Conservation (phyloP, 2,329 filamentous ascomycete species). For the Penicillium sp. region DNA sequence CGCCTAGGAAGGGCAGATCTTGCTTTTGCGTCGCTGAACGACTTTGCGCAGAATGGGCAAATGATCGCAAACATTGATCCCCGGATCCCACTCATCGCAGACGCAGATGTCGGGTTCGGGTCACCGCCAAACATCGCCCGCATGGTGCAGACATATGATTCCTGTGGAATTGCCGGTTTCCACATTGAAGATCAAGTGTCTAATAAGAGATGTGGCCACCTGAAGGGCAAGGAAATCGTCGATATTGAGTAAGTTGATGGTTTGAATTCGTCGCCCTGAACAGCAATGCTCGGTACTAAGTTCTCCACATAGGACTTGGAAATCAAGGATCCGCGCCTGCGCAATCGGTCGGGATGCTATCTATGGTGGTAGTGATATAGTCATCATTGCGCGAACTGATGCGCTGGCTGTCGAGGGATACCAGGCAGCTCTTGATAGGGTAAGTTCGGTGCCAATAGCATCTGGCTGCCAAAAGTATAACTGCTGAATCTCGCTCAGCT, state of each 20-base stretch:
- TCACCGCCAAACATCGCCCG: slow-evolving; percentile 41
- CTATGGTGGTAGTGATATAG: background rate
- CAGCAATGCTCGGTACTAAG: background rate
- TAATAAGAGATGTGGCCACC: slow-evolving; percentile 61
- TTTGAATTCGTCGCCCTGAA: background rate
- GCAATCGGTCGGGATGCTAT: background rate
- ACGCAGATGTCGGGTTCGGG: slow-evolving; percentile 27
- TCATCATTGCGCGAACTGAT: background rate
- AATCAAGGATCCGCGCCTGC: background rate
- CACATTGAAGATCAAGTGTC: slow-evolving; percentile 63
- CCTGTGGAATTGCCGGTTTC: slow-evolving; percentile 55
- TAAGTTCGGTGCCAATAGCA: background rate
- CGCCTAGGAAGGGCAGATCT: slow-evolving; percentile 30
- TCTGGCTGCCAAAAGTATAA: background rate
- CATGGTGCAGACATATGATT: slow-evolving; percentile 52
- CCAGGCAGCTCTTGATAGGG: background rate
- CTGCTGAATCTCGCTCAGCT: background rate
- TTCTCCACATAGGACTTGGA: background rate
- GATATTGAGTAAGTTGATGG: background rate
- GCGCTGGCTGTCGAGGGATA: background rate
- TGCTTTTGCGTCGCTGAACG: slow-evolving; percentile 43
- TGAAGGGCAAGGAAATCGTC: slow-evolving; percentile 60
- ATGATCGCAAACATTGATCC: slow-evolving; percentile 47
- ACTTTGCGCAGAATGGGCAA: slow-evolving; percentile 45
- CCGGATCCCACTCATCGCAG: slow-evolving; percentile 20